Conservation (phyloP, 176 grass and related monocot genomes). For the Musa itinerans region DNA sequence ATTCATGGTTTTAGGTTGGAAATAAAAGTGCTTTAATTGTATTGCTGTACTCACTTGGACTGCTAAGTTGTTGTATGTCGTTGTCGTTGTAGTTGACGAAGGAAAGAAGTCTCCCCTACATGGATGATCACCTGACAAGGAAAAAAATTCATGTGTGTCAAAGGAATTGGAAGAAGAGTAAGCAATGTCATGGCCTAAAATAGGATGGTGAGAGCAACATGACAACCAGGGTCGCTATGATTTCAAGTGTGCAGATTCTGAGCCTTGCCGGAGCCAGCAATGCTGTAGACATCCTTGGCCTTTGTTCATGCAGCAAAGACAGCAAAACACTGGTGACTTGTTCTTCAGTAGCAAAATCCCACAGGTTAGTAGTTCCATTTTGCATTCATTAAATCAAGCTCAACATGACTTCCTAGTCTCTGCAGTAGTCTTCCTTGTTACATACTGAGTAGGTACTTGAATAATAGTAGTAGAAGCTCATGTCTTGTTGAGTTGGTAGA, state of each 20-base stretch:
- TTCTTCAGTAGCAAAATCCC: not conserved
- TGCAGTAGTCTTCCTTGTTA: not conserved
- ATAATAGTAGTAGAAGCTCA: not conserved
- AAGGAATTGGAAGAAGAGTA: not conserved
- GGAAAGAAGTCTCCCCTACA: not conserved
- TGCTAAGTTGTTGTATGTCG: not conserved
- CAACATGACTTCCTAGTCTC: not conserved
- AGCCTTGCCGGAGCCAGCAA: too few relatives aligned
- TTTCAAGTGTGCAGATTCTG: too few relatives aligned
- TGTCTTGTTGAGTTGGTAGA: too few relatives aligned
- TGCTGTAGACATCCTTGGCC: too few relatives aligned
- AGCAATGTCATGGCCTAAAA: too few relatives aligned
- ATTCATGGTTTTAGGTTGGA: not conserved
- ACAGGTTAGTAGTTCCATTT: not conserved
- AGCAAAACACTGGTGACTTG: too few relatives aligned
- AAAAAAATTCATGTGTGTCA: not conserved
- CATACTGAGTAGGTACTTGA: not conserved
- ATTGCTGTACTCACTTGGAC: not conserved
- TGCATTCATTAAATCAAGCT: too few relatives aligned
- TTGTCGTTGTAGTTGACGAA: not conserved
- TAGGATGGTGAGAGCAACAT: too few relatives aligned
- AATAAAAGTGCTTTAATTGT: not conserved
- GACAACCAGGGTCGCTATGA: too few relatives aligned
- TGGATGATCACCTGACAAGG: not conserved
- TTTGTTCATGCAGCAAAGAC: too few relatives aligned